These are phyloP conservation scores for Omphalotus guepiniiformis DNA, from an alignment of 768 basidiomycete genomes.

Conservation along the genomic window DNA sequence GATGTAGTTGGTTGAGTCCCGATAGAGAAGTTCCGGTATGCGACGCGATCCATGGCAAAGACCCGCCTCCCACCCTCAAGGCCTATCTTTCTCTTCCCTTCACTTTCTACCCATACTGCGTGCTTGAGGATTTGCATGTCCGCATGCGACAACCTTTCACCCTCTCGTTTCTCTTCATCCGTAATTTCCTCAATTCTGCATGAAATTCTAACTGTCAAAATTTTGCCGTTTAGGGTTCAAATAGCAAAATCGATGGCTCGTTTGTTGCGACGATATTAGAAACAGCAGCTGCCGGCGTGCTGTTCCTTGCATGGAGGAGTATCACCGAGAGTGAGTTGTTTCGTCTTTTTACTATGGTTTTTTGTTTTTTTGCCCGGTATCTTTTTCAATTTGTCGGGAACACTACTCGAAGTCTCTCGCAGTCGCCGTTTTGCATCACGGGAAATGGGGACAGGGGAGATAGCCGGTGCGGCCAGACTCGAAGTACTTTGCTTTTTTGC, in stretches of 20 bases:
- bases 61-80: no score
- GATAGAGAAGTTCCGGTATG: no score
- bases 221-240: constrained; percentile 43
- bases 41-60: no score
- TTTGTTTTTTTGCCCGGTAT: constrained; percentile 1
- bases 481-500: no score
- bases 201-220: background rate
- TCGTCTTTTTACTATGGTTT: background rate
- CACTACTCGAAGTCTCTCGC: no score
- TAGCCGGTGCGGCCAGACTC: no score
- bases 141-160: background rate
- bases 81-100: no score
- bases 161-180: background rate
- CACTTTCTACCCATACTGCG: background rate
- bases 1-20: no score
- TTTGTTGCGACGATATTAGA: constrained; percentile 86
- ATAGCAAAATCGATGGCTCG: constrained; percentile 74
- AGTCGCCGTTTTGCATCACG: no score
- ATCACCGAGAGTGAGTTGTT: constrained; percentile 84
- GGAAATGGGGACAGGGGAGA: no score
- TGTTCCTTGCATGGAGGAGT: constrained; percentile 82
- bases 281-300: constrained; percentile 59
- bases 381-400: no score
- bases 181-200: background rate
- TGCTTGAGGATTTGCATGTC: background rate